phyloP scores from a whole-genome alignment of 768 basidiomycete genomes.

The Serendipita sp. region DNA sequence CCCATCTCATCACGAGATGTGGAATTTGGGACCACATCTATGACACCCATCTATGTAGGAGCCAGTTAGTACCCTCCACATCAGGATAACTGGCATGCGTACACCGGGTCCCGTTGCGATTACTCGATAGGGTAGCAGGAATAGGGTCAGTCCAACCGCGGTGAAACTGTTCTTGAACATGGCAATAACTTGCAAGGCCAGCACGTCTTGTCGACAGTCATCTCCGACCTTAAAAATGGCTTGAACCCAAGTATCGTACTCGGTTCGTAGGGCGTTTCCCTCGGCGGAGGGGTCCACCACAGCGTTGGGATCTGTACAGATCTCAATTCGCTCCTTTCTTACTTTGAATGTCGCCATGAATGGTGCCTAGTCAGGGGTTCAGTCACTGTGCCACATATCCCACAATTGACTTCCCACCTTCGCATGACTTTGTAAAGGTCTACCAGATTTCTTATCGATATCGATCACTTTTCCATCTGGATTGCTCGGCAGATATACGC shows the following conservation, averaged over 20 bases:
- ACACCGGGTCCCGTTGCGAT: slow-evolving; percentile 95
- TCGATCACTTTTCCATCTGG: slow-evolving; percentile 96
- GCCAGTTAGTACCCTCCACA: not conserved
- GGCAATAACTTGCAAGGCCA: slow-evolving; percentile 91
- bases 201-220: slow-evolving; percentile 96
- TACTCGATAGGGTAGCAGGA: slow-evolving; percentile 90
- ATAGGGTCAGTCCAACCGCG: slow-evolving; percentile 71
- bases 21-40: slow-evolving; percentile 94
- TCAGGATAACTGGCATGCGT: slow-evolving; percentile 18
- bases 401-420: slow-evolving; percentile 38
- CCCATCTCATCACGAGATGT: slow-evolving; percentile 99
- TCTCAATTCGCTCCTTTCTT: slow-evolving; percentile 58
- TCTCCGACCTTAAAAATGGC: slow-evolving; percentile 99
- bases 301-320: slow-evolving; percentile 57
- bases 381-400: not conserved
- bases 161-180: slow-evolving; percentile 99
- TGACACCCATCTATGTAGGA: slow-evolving; percentile 44
- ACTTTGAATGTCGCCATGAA: slow-evolving; percentile 99
- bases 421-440: slow-evolving; percentile 92
- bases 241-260: slow-evolving; percentile 85
- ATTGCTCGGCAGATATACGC: slow-evolving; percentile 93
- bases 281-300: slow-evolving; percentile 47
- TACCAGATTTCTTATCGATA: slow-evolving; percentile 89
- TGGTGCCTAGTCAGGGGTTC: slow-evolving; percentile 47
- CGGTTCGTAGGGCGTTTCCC: slow-evolving; percentile 23